Evolutionary conservation across 495 filamentous ascomycete genomes (phyloP).

Genomic region (Aspergillus bertholletiae): DNA sequence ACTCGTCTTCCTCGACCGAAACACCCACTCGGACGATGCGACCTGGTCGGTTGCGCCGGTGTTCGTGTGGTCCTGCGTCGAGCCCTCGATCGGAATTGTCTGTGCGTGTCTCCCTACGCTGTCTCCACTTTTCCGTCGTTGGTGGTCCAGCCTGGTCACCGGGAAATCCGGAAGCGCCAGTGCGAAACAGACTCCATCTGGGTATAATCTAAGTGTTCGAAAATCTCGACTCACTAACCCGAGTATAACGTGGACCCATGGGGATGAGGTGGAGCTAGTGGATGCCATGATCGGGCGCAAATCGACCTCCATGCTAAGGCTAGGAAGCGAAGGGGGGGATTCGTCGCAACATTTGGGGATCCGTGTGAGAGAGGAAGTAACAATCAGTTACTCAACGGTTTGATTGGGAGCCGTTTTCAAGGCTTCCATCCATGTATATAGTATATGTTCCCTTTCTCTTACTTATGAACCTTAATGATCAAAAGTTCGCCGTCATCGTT

Average conservation of each 20-base stretch:
- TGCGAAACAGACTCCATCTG: background rate
- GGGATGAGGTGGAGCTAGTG: background rate
- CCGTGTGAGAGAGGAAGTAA: background rate
- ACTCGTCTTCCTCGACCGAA: constrained; percentile 11
- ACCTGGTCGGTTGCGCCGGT: constrained; percentile 31
- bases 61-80: constrained; percentile 43
- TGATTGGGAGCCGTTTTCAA: background rate
- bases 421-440: too few relatives aligned
- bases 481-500: too few relatives aligned
- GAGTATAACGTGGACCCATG: background rate
- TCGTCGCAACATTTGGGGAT: background rate
- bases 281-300: background rate
- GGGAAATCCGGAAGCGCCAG: background rate
- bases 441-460: too few relatives aligned
- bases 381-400: background rate
- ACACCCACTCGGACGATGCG: constrained; percentile 11
- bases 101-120: constrained; percentile 39
- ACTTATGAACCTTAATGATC: too few relatives aligned
- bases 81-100: constrained; percentile 41
- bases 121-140: constrained; percentile 17
- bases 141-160: background rate
- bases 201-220: background rate
- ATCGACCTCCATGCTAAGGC: background rate
- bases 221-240: background rate
- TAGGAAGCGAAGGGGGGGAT: background rate